Conservation (phyloP, 768 basidiomycete species). For the Boletus vinaceobasis region DNA sequence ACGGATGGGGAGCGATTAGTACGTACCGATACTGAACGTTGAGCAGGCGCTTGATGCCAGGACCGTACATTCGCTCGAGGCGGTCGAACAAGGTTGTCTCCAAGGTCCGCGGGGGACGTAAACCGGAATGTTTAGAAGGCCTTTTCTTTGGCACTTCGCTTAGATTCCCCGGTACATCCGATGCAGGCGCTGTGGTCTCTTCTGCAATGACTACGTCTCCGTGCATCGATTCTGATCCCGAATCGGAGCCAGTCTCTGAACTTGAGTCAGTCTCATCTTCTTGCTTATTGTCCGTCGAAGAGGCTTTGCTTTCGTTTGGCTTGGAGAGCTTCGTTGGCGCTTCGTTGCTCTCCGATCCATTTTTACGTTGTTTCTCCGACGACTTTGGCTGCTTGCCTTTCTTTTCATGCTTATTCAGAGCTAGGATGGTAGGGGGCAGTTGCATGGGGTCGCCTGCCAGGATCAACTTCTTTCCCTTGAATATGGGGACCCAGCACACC, state of each 20-base stretch:
- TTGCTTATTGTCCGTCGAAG: neutral
- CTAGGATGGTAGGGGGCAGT: conserved; percentile 89
- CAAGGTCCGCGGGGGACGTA: conserved; percentile 66
- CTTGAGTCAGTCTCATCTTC: conserved; percentile 2
- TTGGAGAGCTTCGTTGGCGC: neutral
- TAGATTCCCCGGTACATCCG: conserved; percentile 1
- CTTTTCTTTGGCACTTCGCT: conserved; percentile 9
- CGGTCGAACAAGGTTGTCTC: conserved; percentile 92
- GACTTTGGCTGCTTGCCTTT: conserved; percentile 14
- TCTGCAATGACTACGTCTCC: conserved; percentile 21
- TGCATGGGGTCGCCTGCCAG: conserved; percentile 96
- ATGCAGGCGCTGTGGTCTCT: conserved; percentile 9
- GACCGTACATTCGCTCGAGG: conserved; percentile 84
- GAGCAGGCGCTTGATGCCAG: conserved; percentile 80
- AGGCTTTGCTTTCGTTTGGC: neutral
- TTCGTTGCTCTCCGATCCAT: neutral
- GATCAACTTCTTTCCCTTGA: conserved; percentile 86
- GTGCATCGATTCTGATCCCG: conserved; percentile 17
- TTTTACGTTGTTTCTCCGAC: neutral
- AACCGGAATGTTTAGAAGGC: conserved; percentile 10
- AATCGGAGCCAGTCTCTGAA: conserved; percentile 9
- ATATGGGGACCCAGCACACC: conserved; percentile 89
- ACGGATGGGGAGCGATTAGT: neutral
- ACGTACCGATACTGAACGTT: conserved; percentile 82
- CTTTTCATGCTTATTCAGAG: conserved; percentile 46